Conservation (phyloP, 148 eudicot species). For the Vaccinium darrowii region DNA sequence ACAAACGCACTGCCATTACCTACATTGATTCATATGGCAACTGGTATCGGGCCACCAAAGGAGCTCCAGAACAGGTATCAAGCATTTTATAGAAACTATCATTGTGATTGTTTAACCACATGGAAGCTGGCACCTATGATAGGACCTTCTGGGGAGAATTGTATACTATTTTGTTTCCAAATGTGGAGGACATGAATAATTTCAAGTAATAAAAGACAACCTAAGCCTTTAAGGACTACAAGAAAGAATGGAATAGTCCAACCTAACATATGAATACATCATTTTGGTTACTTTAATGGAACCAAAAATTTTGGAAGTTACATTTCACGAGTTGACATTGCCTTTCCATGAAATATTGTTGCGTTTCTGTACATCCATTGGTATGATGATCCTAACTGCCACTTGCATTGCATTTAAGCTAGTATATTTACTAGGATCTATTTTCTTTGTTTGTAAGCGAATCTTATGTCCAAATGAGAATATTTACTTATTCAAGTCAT, state of each 20-base stretch:
- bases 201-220: neutral
- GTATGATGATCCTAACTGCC: neutral
- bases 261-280: neutral
- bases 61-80: conserved; percentile 66
- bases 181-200: neutral
- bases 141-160: neutral
- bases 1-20: conserved; percentile 67
- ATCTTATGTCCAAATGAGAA: neutral
- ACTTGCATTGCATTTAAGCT: neutral
- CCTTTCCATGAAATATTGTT: neutral
- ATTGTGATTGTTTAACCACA: neutral
- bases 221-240: neutral
- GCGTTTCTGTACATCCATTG: neutral
- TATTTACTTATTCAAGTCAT: neutral
- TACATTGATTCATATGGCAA: conserved; percentile 61
- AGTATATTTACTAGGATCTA: neutral
- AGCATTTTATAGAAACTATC: neutral
- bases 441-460: conserved; percentile 6
- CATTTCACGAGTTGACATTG: neutral
- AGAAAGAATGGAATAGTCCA: neutral
- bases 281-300: neutral
- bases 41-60: conserved; percentile 72
- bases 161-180: neutral
- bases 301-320: neutral
- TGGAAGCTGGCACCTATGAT: neutral